A percentile compares a stretch with the other conserved stretches of the same genome.
Evolutionary conservation across 2,329 filamentous ascomycete species (phyloP).

Genomic region (Penicillium verrucosum): DNA sequence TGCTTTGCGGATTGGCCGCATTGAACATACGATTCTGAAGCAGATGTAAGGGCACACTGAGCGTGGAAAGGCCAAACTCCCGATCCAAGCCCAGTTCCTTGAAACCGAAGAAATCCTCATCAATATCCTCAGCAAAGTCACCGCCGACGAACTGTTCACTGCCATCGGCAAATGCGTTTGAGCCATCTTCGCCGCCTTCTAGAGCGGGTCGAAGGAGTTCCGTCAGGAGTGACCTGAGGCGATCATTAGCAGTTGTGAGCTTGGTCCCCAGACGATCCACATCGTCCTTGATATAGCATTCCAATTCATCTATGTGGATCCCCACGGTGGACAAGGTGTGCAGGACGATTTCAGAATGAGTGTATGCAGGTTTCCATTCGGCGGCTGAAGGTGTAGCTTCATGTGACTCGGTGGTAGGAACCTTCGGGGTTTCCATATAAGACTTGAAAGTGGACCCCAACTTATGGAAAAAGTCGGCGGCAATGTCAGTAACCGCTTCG

Average conservation of each 20-base stretch:
- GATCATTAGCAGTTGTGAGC: slow-evolving; percentile 80
- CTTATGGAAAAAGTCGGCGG: slow-evolving; percentile 84
- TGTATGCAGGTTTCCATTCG: slow-evolving; percentile 66
- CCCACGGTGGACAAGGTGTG: slow-evolving; percentile 85
- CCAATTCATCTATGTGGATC: slow-evolving; percentile 73
- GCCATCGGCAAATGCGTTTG: slow-evolving; percentile 88
- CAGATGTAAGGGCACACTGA: slow-evolving; percentile 90
- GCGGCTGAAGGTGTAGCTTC: slow-evolving; percentile 36
- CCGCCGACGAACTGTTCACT: slow-evolving; percentile 96
- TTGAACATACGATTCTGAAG: slow-evolving; percentile 86
- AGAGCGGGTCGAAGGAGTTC: slow-evolving; percentile 90
- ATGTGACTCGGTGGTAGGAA: slow-evolving; percentile 51
- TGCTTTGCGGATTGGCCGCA: slow-evolving; percentile 74
- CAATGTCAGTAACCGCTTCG: slow-evolving; percentile 84
- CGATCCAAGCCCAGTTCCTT: slow-evolving; percentile 88
- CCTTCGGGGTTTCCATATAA: slow-evolving; percentile 80
- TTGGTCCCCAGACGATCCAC: slow-evolving; percentile 81
- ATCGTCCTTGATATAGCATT: slow-evolving; percentile 87
- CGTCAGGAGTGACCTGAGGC: slow-evolving; percentile 89
- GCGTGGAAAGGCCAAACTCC: slow-evolving; percentile 81
- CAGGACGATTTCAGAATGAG: slow-evolving; percentile 77
- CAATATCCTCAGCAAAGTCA: slow-evolving; percentile 95
- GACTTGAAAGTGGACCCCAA: slow-evolving; percentile 73
- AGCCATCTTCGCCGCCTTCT: slow-evolving; percentile 77
- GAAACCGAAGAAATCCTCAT: slow-evolving; percentile 99